These are phyloP conservation scores for Aspergillus japonicus DNA, from an alignment of 2,329 filamentous ascomycete genomes.

Conservation along the genomic window DNA sequence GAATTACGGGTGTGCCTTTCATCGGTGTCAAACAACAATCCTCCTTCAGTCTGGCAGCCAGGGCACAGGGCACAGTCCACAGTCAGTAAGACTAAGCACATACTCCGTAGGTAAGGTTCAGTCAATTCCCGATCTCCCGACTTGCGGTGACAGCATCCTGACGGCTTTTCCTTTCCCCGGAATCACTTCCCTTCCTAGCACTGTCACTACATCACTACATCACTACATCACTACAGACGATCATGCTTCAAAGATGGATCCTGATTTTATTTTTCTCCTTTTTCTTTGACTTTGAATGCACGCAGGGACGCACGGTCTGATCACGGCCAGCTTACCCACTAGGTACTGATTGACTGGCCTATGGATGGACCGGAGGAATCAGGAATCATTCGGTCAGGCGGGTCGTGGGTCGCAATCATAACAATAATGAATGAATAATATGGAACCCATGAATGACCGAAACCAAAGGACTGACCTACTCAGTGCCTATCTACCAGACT, in stretches of 20 bases:
- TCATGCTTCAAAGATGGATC: too few relatives aligned
- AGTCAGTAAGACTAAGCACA: too few relatives aligned
- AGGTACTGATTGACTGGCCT: neutral
- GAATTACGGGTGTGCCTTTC: neutral
- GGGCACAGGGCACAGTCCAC: neutral
- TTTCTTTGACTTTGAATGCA: neutral
- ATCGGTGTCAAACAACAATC: neutral
- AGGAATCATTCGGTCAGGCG: conserved; percentile 21
- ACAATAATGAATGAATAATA: neutral
- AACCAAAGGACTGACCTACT: too few relatives aligned
- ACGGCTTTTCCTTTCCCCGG: neutral
- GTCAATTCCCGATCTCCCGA: neutral
- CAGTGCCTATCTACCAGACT: neutral
- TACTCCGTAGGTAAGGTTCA: neutral
- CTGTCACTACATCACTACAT: too few relatives aligned
- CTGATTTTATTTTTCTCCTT: neutral
- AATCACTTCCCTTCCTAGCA: too few relatives aligned
- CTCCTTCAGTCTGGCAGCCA: neutral
- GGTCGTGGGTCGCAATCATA: conserved; percentile 19
- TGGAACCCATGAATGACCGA: too few relatives aligned
- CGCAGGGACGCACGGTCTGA: too few relatives aligned
- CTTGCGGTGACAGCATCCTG: neutral
- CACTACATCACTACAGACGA: too few relatives aligned
- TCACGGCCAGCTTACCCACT: too few relatives aligned
- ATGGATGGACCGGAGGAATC: conserved; percentile 4